Conservation (phyloP, 2,329 filamentous ascomycete genomes). For the Capronia coronata region DNA sequence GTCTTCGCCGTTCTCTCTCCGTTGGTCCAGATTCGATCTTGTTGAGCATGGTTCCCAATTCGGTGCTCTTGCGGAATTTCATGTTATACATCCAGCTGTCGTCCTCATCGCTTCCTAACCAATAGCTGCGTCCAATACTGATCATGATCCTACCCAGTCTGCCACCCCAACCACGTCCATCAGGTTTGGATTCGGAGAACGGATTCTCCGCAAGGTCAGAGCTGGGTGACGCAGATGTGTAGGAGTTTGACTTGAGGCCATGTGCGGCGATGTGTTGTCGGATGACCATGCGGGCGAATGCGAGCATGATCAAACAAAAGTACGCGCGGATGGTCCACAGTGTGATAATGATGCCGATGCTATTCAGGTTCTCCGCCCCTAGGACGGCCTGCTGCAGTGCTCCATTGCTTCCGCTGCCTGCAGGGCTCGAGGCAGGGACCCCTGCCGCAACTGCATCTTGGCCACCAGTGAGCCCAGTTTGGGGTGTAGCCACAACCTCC, state of each 20-base stretch:
- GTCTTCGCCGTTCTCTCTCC: slow-evolving; percentile 55
- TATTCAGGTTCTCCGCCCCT: slow-evolving; percentile 60
- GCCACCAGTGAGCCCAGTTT: slow-evolving; percentile 40
- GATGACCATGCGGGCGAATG: slow-evolving; percentile 71
- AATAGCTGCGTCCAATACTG: slow-evolving; percentile 66
- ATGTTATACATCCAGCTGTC: slow-evolving; percentile 46
- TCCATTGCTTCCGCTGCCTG: slow-evolving; percentile 31
- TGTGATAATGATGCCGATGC: slow-evolving; percentile 66
- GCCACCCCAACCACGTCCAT: slow-evolving; percentile 73
- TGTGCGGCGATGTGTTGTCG: slow-evolving; percentile 58
- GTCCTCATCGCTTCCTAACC: slow-evolving; percentile 60
- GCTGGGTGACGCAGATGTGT: slow-evolving; percentile 43
- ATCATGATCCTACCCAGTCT: slow-evolving; percentile 74
- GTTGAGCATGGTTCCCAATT: slow-evolving; percentile 41
- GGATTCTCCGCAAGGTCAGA: slow-evolving; percentile 53
- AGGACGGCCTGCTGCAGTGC: slow-evolving; percentile 57
- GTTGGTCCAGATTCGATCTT: slow-evolving; percentile 40
- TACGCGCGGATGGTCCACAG: slow-evolving; percentile 75
- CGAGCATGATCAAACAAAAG: slow-evolving; percentile 75
- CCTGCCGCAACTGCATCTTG: slow-evolving; percentile 46
- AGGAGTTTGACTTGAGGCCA: slow-evolving; percentile 33
- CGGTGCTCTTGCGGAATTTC: slow-evolving; percentile 40
- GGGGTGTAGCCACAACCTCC: slow-evolving; percentile 47
- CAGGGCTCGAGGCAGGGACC: slow-evolving; percentile 29
- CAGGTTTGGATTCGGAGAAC: slow-evolving; percentile 63